Base-by-base conservation (phyloP, 345 rosid species). In the Melaleuca alternifolia region DNA sequence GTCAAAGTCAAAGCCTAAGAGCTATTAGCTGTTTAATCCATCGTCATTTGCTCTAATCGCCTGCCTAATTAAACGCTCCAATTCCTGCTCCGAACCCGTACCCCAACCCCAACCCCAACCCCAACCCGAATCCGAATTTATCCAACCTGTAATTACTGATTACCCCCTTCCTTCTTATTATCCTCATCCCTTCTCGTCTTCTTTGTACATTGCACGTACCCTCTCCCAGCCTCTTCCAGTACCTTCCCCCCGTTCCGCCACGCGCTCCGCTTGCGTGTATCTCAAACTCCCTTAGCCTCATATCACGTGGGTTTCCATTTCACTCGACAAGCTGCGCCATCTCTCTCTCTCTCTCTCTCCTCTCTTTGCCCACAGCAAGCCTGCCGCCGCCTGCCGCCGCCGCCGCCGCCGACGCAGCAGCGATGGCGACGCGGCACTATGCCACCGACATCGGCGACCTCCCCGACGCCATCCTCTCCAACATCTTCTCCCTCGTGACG, bases 381-480 rank as follows among this genome's bases (percentile, higher is more conserved):
- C 52, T 56, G 15, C 56, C 86, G 77, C 77, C 75, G n/a, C 62
- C 87, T 48, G 76, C 84, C 28, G 62, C 46, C 53, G 65, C 51
- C 75, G 82, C 44, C 54, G 41, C 41, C 50, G 28, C 76, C 75
- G 23, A n/a, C n/a, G 23, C 11, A 30, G n/a, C 51, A 57, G 65
- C 33, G 46, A 79, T 77, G 54, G 86, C 85, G 48, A 52, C 76
- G 12, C 20, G 46, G 62, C n/a, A 18, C 82, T 5, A 15, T 7
- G 41, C 54, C 16, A 41, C 91, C 77, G 86, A 93, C 51, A 88
- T 96, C 76, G 44, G 90, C 88, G 98, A 97, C 57, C 92, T 97
- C 37, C 96, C 95, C 26, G 96, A 95, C 89, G 98, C 91, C 13
- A 92, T 97, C 89, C 87, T 97, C 13, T 92, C 92, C 0, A 90